A percentile compares a stretch with the other conserved stretches of the same genome.
Conservation (phyloP, 805 yeast genomes). For the Candida tammaniensis region DNA sequence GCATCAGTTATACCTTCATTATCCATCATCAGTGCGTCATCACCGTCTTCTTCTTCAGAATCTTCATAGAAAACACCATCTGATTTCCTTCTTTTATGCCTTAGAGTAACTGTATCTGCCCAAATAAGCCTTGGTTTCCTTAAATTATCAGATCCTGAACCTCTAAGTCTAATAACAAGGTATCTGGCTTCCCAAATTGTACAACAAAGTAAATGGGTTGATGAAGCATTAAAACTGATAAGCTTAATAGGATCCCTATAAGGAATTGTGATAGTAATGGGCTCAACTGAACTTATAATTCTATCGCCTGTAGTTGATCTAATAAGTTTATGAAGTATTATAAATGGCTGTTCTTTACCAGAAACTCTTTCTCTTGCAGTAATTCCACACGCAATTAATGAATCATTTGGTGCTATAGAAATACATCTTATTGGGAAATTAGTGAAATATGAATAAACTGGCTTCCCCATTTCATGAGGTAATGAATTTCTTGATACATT, state of each 20-base stretch:
- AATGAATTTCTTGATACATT: slow-evolving; percentile 39
- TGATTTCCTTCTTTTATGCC: slow-evolving; percentile 14
- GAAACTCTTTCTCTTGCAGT: slow-evolving; percentile 73
- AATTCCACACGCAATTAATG: slow-evolving; percentile 73
- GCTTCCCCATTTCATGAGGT: slow-evolving; percentile 48
- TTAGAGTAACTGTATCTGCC: slow-evolving; percentile 25
- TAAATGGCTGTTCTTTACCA: slow-evolving; percentile 72
- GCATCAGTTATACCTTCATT: slow-evolving; percentile 84
- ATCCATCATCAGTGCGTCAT: slow-evolving; percentile 47
- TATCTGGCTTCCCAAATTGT: slow-evolving; percentile 78
- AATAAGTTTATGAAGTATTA: slow-evolving; percentile 51
- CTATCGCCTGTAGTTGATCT: slow-evolving; percentile 8
- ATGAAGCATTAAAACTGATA: slow-evolving; percentile 69
- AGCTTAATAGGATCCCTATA: slow-evolving; percentile 82
- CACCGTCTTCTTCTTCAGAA: slow-evolving; percentile 18
- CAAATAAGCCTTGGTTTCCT: slow-evolving; percentile 39
- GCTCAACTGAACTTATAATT: slow-evolving; percentile 39
- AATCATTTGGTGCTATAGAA: slow-evolving; percentile 63
- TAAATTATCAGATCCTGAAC: slow-evolving; percentile 40
- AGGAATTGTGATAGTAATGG: slow-evolving; percentile 76
- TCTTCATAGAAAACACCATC: slow-evolving; percentile 14
- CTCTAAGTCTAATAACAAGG: slow-evolving; percentile 65
- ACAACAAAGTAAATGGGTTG: slow-evolving; percentile 69
- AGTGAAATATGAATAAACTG: slow-evolving; percentile 66
- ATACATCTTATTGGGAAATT: slow-evolving; percentile 78